Conservation (phyloP, 192 early-diverging fungal genomes). For the Coemansia furcata region DNA sequence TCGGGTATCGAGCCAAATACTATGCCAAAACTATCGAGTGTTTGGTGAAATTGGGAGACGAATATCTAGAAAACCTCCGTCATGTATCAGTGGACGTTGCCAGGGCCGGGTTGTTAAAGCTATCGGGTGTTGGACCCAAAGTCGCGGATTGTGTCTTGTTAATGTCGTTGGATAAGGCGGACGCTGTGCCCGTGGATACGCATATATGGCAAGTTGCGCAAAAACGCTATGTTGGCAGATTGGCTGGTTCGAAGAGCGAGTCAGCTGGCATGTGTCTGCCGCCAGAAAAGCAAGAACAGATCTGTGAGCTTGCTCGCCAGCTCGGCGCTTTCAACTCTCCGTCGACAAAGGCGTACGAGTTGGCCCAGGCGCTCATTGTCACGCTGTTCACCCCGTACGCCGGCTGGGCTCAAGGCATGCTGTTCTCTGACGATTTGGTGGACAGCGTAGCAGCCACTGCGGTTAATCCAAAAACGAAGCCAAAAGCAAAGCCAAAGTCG, state of each 20-base stretch:
- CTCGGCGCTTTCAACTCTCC: constrained; percentile 60
- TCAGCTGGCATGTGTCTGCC: neutral
- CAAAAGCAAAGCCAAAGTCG: constrained; percentile 6
- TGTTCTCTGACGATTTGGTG: constrained; percentile 54
- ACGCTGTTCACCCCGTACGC: constrained; percentile 74
- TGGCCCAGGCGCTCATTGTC: constrained; percentile 68
- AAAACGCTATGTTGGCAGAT: constrained; percentile 65
- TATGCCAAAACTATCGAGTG: constrained; percentile 68
- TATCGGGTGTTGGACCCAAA: constrained; percentile 90
- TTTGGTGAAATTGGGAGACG: constrained; percentile 51
- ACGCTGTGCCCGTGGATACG: constrained; percentile 86
- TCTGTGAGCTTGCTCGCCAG: constrained; percentile 18
- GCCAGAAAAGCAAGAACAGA: constrained; percentile 5
- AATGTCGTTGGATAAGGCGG: constrained; percentile 84
- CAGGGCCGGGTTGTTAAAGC: constrained; percentile 57
- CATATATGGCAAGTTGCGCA: constrained; percentile 96
- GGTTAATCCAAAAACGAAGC: constrained; percentile 2
- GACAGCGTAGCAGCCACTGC: neutral
- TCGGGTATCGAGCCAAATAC: constrained; percentile 95
- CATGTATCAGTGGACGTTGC: constrained; percentile 57
- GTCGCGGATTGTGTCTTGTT: constrained; percentile 96
- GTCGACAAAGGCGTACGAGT: constrained; percentile 63
- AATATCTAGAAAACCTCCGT: constrained; percentile 68
- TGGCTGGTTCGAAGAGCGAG: neutral
- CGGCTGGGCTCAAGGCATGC: constrained; percentile 76